Evolutionary conservation across 495 filamentous ascomycete species (phyloP).

Genomic region (Hapsidospora chrysogenum): DNA sequence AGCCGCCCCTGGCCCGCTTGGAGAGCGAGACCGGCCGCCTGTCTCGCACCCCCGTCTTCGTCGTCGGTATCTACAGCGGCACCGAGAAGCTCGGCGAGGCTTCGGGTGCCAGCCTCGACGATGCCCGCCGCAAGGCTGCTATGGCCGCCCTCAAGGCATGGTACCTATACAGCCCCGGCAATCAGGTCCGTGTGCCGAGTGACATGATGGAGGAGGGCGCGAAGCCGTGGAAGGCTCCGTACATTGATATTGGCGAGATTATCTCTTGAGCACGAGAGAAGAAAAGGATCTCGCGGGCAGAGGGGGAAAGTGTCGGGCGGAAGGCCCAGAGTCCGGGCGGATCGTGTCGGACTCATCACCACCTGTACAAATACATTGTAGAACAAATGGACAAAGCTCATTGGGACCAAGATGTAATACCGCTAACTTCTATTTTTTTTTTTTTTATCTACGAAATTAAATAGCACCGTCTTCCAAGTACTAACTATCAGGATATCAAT

Average conservation of each 20-base stretch:
- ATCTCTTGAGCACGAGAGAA: conserved; percentile 34
- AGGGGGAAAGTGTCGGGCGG: background rate
- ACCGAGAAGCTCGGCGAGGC: conserved; percentile 81
- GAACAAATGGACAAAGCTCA: conserved; percentile 5
- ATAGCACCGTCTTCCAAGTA: background rate
- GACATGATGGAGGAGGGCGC: conserved; percentile 49
- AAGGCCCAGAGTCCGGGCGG: background rate
- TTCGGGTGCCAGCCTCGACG: conserved; percentile 51
- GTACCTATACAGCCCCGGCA: conserved; percentile 80
- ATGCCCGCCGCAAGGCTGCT: conserved; percentile 62
- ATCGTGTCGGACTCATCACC: background rate
- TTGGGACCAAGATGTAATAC: background rate
- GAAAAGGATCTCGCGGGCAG: background rate
- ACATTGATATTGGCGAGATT: conserved; percentile 84
- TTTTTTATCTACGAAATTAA: background rate
- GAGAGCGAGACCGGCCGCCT: conserved; percentile 74
- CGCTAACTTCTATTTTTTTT: background rate
- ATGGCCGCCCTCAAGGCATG: conserved; percentile 76
- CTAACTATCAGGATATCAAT: too few species aligned
- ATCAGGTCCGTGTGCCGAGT: conserved; percentile 55
- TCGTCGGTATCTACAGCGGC: conserved; percentile 88
- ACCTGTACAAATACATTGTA: conserved; percentile 5
- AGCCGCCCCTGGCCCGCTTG: conserved; percentile 69
- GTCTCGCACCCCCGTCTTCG: conserved; percentile 71
- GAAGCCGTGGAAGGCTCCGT: conserved; percentile 57